phyloP scores from a whole-genome alignment of 2,329 filamentous ascomycete genomes.

The Achaetomium macrosporum region DNA sequence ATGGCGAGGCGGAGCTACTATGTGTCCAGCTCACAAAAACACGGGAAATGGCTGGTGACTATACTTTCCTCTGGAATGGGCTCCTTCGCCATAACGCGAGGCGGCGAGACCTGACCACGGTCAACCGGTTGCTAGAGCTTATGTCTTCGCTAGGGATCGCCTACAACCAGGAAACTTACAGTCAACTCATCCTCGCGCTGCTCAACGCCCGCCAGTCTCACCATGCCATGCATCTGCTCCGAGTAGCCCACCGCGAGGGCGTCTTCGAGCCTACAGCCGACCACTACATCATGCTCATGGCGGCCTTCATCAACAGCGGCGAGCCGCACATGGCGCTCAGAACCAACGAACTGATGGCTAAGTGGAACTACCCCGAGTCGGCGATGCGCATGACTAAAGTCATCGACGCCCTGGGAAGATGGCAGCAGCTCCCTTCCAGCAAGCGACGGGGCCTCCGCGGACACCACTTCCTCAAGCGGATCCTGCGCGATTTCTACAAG shows the following conservation, averaged over 20 bases:
- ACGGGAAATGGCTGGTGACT: slow-evolving; percentile 40
- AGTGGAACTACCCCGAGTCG: slow-evolving; percentile 37
- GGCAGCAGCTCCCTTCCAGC: slow-evolving; percentile 26
- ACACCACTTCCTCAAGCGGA: slow-evolving; percentile 29
- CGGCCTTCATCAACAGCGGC: slow-evolving; percentile 41
- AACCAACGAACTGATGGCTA: slow-evolving; percentile 39
- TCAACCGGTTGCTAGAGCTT: slow-evolving; percentile 42
- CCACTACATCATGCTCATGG: slow-evolving; percentile 51
- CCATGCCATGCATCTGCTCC: slow-evolving; percentile 44
- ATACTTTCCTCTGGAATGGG: slow-evolving; percentile 70
- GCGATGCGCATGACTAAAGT: slow-evolving; percentile 40
- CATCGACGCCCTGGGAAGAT: slow-evolving; percentile 37
- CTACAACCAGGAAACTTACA: slow-evolving; percentile 47
- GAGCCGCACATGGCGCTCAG: slow-evolving; percentile 39
- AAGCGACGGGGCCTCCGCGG: slow-evolving; percentile 15
- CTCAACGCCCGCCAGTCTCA: slow-evolving; percentile 44
- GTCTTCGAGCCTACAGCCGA: slow-evolving; percentile 41
- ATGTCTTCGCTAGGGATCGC: slow-evolving; percentile 45
- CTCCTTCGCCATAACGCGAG: slow-evolving; percentile 65
- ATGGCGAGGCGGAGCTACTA: slow-evolving; percentile 52
- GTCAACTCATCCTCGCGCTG: slow-evolving; percentile 44
- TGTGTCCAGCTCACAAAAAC: slow-evolving; percentile 50
- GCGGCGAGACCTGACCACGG: slow-evolving; percentile 46
- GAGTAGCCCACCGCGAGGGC: slow-evolving; percentile 37
- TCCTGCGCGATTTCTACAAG: slow-evolving; percentile 32